Percentiles rank a stretch among this genome's conserved stretches.
Evolutionary conservation across 208 protist genomes (phyloP).

Genomic region (Trypanosoma scelopori): DNA sequence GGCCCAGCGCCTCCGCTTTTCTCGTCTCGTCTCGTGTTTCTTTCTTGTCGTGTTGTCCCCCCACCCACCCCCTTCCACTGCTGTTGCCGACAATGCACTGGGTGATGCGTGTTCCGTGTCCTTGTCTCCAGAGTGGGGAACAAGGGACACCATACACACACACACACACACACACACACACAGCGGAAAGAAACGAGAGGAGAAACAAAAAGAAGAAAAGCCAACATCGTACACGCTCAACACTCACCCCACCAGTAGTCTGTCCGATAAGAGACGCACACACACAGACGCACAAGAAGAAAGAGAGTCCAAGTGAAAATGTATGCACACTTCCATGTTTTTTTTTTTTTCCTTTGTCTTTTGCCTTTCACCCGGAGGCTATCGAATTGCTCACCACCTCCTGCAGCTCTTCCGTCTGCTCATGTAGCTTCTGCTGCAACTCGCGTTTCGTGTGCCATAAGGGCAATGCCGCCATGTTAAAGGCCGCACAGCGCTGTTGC

Average conservation of each 20-base stretch:
- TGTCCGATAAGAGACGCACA: neutral
- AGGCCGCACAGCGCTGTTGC: constrained; percentile 6
- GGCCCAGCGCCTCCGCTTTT: neutral
- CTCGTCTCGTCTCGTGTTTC: too few relatives aligned
- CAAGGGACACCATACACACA: too few relatives aligned
- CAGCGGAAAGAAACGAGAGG: too few relatives aligned
- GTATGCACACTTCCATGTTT: too few relatives aligned
- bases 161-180: too few relatives aligned
- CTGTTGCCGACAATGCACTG: too few relatives aligned
- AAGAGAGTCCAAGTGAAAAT: too few relatives aligned
- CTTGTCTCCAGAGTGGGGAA: neutral
- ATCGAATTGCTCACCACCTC: constrained; percentile 9
- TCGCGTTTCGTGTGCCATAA: constrained; percentile 6
- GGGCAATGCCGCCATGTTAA: constrained; percentile 16
- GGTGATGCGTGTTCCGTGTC: too few relatives aligned
- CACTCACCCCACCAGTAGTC: neutral
- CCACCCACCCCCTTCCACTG: too few relatives aligned
- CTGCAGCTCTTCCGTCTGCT: constrained; percentile 31
- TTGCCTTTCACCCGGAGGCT: neutral
- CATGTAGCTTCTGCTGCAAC: constrained; percentile 21
- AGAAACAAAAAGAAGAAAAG: neutral
- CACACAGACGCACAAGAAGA: neutral
- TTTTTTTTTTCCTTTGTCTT: neutral
- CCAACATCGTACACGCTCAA: neutral
- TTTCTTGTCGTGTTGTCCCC: too few relatives aligned